phyloP scores from a whole-genome alignment of 2,329 filamentous ascomycete genomes.

The Trichoderma breve region DNA sequence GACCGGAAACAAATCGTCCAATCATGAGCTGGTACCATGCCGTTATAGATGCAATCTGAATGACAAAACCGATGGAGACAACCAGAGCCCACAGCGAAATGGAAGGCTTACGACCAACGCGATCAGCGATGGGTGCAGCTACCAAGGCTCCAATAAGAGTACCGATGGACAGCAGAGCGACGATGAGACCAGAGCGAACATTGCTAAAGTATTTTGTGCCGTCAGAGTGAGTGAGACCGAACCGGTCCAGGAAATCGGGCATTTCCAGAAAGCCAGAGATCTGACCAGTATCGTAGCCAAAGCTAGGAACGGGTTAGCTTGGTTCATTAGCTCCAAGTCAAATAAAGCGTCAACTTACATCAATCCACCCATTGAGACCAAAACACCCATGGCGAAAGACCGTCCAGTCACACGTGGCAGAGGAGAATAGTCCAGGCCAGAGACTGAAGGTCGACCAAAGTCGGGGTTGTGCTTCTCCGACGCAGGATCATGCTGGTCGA shows the following conservation, averaged over 20 bases:
- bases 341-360: slow-evolving; percentile 34
- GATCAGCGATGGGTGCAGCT: slow-evolving; percentile 63
- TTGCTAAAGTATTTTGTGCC: slow-evolving; percentile 48
- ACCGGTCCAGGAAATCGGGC: slow-evolving; percentile 53
- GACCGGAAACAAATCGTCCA: slow-evolving; percentile 62
- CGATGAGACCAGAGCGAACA: slow-evolving; percentile 57
- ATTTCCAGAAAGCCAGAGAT: slow-evolving; percentile 58
- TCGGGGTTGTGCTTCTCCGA: slow-evolving; percentile 35
- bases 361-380: slow-evolving; percentile 47
- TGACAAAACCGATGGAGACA: slow-evolving; percentile 63
- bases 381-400: slow-evolving; percentile 38
- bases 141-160: slow-evolving; percentile 59
- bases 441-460: slow-evolving; percentile 35
- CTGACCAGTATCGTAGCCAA: slow-evolving; percentile 53
- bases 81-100: slow-evolving; percentile 62
- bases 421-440: slow-evolving; percentile 46
- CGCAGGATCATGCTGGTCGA: slow-evolving; percentile 44
- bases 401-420: slow-evolving; percentile 39
- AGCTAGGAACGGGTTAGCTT: slow-evolving; percentile 25
- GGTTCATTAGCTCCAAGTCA: neutral
- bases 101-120: slow-evolving; percentile 59
- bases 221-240: slow-evolving; percentile 42
- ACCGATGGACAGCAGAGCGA: slow-evolving; percentile 57
- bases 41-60: slow-evolving; percentile 56
- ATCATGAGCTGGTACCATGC: slow-evolving; percentile 66